Base-by-base conservation (phyloP, 2,329 filamentous ascomycete species). In the Penicillium capsulatum region DNA sequence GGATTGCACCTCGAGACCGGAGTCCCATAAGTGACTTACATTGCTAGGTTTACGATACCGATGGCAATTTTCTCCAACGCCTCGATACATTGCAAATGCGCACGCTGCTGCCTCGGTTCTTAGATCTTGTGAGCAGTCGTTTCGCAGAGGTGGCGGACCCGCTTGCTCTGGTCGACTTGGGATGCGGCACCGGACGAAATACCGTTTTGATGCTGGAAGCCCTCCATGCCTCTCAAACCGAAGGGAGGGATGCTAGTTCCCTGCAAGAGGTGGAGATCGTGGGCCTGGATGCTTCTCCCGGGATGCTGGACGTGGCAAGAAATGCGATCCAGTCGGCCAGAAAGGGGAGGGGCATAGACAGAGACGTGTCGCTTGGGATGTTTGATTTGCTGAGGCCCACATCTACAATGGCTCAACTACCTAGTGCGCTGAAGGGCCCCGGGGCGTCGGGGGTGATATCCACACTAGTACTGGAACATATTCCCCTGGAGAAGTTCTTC, bases 21-120 rank as follows among this genome's bases (percentile, higher is more conserved):
- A n/a, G n/a, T n/a, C n/a, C n/a, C n/a, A n/a, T n/a, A n/a, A n/a
- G n/a, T n/a, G n/a, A n/a, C n/a, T n/a, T 10, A 32, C 10, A 22
- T 24, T n/a, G 26, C 48, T 26, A 68, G 43, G 66, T 80, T 30
- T 84, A 84, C 63, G 80, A 84, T 60, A 76, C 69, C 20, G 80
- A 84, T 47, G 76, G 76, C 20, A 84, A 84, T 56, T 80, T 83
- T 57, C 69, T 85, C 1, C 80, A 84, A 63, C 71, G 73, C 1
- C 70, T 83, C 13, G 81, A 85, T 55, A 75, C 77, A 27, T 47
- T 73, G 10, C 74, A 81, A 53, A 70, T 84, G 51, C 55, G 61
- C 10, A 53, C 54, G 1, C 55, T 80, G 0, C 68, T 84, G 0
- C 73, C 76, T 0, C 47, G 57, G 1, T 72, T 79, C 31, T 50